Percentiles rank a stretch among this genome's conserved stretches.
These are phyloP conservation scores for Murraya koenigii DNA, from an alignment of 345 rosid species.

Conservation along the genomic window DNA sequence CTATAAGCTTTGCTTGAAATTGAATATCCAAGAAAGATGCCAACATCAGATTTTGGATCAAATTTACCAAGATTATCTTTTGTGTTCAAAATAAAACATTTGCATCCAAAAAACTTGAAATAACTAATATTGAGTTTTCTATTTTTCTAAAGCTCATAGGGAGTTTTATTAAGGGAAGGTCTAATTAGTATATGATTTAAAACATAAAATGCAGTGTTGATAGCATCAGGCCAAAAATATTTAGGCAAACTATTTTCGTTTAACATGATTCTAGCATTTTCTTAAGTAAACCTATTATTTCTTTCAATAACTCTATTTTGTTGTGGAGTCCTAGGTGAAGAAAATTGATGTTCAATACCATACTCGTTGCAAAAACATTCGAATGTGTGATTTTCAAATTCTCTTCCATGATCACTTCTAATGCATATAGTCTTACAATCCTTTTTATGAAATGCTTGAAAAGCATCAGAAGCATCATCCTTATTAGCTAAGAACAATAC, in stretches of 20 bases:
- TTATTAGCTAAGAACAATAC: too few species aligned
- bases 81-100: too few species aligned
- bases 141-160: not conserved
- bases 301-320: not conserved
- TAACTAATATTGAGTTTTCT: not conserved
- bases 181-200: too few species aligned
- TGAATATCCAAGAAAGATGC: too few species aligned
- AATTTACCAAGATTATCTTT: too few species aligned
- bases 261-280: not conserved
- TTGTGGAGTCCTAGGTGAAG: too few species aligned
- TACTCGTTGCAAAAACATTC: not conserved
- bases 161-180: not conserved
- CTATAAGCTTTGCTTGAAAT: too few species aligned
- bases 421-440: too few species aligned
- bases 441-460: not conserved
- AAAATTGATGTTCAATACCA: too few species aligned
- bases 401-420: not conserved
- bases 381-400: too few species aligned
- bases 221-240: not conserved
- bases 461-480: not conserved
- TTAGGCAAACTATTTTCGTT: not conserved
- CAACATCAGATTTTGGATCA: too few species aligned
- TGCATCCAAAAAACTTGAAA: not conserved
- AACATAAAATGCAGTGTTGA: not conserved
- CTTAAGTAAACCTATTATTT: not conserved